Evolutionary conservation across 2,329 filamentous ascomycete species (phyloP), one percentile per base, ranked within the genome.

Genomic region (Aspergillus candidus): DNA sequence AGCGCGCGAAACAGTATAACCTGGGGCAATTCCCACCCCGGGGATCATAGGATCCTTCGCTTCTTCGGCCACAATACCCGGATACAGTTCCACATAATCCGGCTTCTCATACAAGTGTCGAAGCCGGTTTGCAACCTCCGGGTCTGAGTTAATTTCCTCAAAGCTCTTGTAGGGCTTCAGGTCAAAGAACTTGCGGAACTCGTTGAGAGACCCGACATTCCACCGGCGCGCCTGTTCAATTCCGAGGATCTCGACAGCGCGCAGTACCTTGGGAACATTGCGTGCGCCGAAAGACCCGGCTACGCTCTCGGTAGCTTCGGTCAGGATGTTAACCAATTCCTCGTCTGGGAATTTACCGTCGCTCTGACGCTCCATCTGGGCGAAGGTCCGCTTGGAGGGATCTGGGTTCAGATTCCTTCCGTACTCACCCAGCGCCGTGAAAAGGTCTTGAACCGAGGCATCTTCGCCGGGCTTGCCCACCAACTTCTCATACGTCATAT

Each of bases 141-240:
- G 67, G 50, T 83, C 71, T 1, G 70, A 64, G 51, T 77, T 82
- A 56, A 84, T 79, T 35, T 80, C 77, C 41, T 70, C 71, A 55
- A 84, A 83, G 0, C 62, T 74, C 18, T 72, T 62, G 57, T 83
- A 74, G 14, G 70, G 71, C 57, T 77, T 72, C 32, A 84, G 68
- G 2, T 74, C 74, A 54, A 84, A 83, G 59, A 82, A 82, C 44
- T 76, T 71, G 6, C 82, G 72, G 63, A 84, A 82, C 57, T 84
- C 80, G 41, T 70, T 70, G 43, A 70, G 49, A 11, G 66, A 66
- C 10, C 58, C 63, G 36, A 62, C 51, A 35, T 62, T 58, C 87
- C 88, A 93, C 49, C 79, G 77, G 22, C 88, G 75, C 5, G 84
- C 83, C 48, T 88, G 85, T 33, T 86, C 73, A 41, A 93, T 91